A percentile compares a stretch with the other conserved stretches of the same genome.
Conservation (phyloP, 768 basidiomycete species). For the Termitomyces sp. region DNA sequence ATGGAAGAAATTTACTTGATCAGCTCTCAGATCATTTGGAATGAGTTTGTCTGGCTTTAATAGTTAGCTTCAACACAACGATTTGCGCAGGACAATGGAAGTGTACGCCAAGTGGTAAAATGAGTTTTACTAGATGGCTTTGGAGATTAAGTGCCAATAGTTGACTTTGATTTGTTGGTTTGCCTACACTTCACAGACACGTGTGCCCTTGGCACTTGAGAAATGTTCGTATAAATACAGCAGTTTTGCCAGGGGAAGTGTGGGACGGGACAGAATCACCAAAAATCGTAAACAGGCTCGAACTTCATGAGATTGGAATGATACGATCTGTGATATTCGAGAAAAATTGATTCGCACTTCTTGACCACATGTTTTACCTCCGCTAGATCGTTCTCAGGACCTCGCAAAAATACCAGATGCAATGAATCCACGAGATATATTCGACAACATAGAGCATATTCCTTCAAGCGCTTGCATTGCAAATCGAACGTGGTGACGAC, state of each 20-base stretch:
- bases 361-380: background rate
- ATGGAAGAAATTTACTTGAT: no score
- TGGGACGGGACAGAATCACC: no score
- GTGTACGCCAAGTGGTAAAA: background rate
- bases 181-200: background rate
- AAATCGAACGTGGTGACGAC: background rate
- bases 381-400: background rate
- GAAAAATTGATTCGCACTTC: background rate
- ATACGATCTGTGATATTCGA: background rate
- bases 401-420: background rate
- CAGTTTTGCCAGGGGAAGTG: no score
- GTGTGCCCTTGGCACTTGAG: no score
- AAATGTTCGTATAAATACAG: no score
- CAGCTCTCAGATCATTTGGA: background rate
- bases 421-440: no score
- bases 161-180: no score
- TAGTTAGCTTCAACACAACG: background rate
- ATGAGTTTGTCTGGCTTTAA: background rate
- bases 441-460: background rate
- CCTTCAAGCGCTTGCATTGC: background rate
- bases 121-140: no score
- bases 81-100: background rate
- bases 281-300: background rate
- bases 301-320: background rate
- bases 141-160: no score